Base-by-base conservation (phyloP, 2,329 filamentous ascomycete genomes). In the Epicoccum sorghinum region DNA sequence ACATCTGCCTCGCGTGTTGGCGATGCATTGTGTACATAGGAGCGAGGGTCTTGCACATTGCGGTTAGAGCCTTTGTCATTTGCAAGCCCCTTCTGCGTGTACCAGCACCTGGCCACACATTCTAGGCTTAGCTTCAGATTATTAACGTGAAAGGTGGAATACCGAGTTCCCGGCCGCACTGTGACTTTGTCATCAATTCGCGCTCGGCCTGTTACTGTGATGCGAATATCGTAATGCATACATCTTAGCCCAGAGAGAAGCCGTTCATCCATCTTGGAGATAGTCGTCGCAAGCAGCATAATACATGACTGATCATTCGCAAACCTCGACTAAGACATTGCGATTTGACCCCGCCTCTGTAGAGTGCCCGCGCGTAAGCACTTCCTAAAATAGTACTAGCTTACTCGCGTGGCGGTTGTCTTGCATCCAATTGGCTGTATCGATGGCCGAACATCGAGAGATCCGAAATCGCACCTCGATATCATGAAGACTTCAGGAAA, bases 141-240 rank as follows among this genome's bases (percentile, higher is more conserved):
- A 49, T 45, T 45, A 49, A 41, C 39, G 13, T 24, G 13, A 10
- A 36, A 47, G 14, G 18, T 38, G 44, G 27, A 30, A 25, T 22
- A 54, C 51, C 27, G 45, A 49, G 24, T 49, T 29, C 35, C 52
- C 52, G 46, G 22, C 12, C 13, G 9, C 13, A 12, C 5, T 25
- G 7, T 3, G 30, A 30, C 10, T 48, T 41, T 9, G 45, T 54
- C 39, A 48, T 45, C 14, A 4, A 24, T 25, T 48, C 45, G 45
- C 51, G 35, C 45, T 54, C 51, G 51, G 51, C 9, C 24, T 40
- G 7, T 40, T 33, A 6, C 14, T 13, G 22, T 18, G 7, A 29
- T 4, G 5, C 12, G n/a, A 6, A 10, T 30, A 14, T 41, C 12
- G n/a, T 6, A n/a, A 24, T 37, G 9, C 24, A 10, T 12, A 22